phyloP scores from a whole-genome alignment of 495 filamentous ascomycete genomes.

The Achaetomiella virescens region DNA sequence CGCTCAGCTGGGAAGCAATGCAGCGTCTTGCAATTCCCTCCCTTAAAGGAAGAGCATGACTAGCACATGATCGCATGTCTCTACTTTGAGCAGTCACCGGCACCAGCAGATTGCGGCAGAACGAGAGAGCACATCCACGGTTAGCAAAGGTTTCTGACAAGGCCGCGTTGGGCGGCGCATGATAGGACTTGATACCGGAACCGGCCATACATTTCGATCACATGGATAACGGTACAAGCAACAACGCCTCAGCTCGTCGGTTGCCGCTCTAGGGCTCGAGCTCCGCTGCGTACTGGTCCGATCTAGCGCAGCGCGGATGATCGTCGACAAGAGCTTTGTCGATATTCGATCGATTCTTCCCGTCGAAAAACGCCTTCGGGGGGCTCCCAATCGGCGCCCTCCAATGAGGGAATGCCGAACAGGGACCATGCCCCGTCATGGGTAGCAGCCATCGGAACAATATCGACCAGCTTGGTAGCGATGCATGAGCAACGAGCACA shows the following conservation, averaged over 20 bases:
- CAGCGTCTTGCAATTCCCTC: not conserved
- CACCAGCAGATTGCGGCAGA: not conserved
- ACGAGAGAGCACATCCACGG: not conserved
- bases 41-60: slow-evolving; percentile 9
- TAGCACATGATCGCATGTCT: slow-evolving; percentile 4
- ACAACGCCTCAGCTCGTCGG: not conserved
- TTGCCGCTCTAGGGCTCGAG: not conserved
- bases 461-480: no score
- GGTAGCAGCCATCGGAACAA: no score
- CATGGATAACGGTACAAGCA: not conserved
- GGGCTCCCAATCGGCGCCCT: no score
- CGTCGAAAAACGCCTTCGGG: not conserved
- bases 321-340: not conserved
- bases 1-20: not conserved
- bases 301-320: no score
- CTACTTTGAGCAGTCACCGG: not conserved
- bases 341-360: not conserved
- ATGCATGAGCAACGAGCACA: no score
- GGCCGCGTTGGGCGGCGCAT: not conserved
- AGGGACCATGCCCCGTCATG: no score
- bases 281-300: not conserved
- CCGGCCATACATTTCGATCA: slow-evolving; percentile 1
- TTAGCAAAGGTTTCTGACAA: slow-evolving; percentile 10
- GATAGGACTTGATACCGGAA: slow-evolving; percentile 18
- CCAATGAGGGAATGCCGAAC: no score